Conservation (phyloP, 495 filamentous ascomycete genomes). For the Trichocladium uniseriatum region DNA sequence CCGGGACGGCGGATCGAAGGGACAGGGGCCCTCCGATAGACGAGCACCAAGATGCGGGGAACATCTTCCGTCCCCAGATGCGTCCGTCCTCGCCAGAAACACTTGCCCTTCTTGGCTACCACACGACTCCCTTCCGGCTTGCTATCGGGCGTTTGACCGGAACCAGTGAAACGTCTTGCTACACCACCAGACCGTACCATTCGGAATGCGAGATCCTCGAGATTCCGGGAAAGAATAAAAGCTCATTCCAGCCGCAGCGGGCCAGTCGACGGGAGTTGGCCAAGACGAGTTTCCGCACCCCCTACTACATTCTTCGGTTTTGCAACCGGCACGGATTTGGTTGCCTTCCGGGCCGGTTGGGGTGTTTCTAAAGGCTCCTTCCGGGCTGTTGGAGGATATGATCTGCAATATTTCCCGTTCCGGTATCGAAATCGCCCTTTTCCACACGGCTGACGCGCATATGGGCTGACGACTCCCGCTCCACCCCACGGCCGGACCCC, state of each 20-base stretch:
- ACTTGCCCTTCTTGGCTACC: constrained; percentile 22
- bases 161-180: not conserved
- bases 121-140: constrained; percentile 19
- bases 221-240: constrained; percentile 21
- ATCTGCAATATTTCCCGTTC: constrained; percentile 25
- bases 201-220: constrained; percentile 21
- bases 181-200: not conserved
- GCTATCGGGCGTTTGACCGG: constrained; percentile 17
- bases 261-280: constrained; percentile 17
- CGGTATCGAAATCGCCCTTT: not conserved
- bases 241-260: constrained; percentile 3
- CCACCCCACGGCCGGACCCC: no score
- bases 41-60: constrained; percentile 27
- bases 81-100: constrained; percentile 6
- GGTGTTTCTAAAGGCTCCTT: constrained; percentile 15
- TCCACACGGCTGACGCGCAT: not conserved
- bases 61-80: constrained; percentile 17
- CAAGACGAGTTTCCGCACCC: constrained; percentile 16
- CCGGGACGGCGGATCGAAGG: constrained; percentile 17
- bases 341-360: constrained; percentile 16
- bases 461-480: no score
- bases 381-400: constrained; percentile 11
- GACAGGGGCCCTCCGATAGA: constrained; percentile 18
- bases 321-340: constrained; percentile 21
- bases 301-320: constrained; percentile 11